phyloP scores from a whole-genome alignment of 495 filamentous ascomycete genomes.

The Podospora pseudoanserina region DNA sequence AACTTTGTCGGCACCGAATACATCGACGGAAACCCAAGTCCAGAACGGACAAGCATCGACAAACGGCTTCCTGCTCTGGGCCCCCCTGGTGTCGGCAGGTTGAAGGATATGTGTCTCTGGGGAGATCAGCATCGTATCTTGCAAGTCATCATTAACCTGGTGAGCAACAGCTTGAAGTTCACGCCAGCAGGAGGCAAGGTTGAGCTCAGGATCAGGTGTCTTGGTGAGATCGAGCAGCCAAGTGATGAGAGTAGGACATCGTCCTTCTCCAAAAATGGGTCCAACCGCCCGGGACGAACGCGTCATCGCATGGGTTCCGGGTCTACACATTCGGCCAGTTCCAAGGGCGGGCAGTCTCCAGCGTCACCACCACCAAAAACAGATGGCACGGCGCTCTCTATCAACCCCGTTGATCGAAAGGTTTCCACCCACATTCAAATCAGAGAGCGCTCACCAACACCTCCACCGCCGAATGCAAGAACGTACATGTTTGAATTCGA shows the following conservation, averaged over 20 bases:
- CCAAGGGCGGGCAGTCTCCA: slow-evolving; percentile 34
- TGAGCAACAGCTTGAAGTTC: slow-evolving; percentile 90
- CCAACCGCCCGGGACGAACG: slow-evolving; percentile 36
- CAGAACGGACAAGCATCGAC: slow-evolving; percentile 35
- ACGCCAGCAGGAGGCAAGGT: slow-evolving; percentile 75
- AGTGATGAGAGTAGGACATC: slow-evolving; percentile 46
- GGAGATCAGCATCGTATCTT: slow-evolving; percentile 88
- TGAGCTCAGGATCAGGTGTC: slow-evolving; percentile 66
- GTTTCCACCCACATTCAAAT: slow-evolving; percentile 45
- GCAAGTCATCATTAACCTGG: slow-evolving; percentile 88
- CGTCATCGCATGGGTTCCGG: slow-evolving; percentile 47
- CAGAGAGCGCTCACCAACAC: slow-evolving; percentile 57
- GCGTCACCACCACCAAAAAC: slow-evolving; percentile 23
- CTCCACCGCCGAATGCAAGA: slow-evolving; percentile 56
- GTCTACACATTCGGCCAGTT: slow-evolving; percentile 46
- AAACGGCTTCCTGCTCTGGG: slow-evolving; percentile 49
- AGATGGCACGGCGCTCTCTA: slow-evolving; percentile 49
- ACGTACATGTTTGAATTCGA: slow-evolving; percentile 75
- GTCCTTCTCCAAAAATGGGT: slow-evolving; percentile 46
- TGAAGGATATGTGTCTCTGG: slow-evolving; percentile 74
- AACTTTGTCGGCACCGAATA: slow-evolving; percentile 55
- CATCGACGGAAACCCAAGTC: slow-evolving; percentile 32
- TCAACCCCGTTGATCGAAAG: slow-evolving; percentile 58
- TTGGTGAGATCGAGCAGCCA: slow-evolving; percentile 51
- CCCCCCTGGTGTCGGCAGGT: slow-evolving; percentile 56